Conservation (phyloP, 1,139 yeast species). For the Zygosaccharomyces sapae region DNA sequence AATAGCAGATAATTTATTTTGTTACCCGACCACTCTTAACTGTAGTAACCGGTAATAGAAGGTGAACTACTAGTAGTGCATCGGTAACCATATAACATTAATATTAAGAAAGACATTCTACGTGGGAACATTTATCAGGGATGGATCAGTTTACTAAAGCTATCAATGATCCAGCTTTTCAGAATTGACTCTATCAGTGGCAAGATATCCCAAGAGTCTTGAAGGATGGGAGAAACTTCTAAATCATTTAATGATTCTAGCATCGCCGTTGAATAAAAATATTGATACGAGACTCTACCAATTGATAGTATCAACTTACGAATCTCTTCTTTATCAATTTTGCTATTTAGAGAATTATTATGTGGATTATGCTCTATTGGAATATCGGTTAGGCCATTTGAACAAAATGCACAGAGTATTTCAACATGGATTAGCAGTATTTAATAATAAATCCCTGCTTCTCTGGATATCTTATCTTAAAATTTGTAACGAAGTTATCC, state of each 20-base stretch:
- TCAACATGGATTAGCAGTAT: constrained; percentile 45
- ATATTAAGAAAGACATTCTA: too few relatives aligned
- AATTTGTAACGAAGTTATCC: constrained; percentile 46
- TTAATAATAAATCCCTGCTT: constrained; percentile 46
- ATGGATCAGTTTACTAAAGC: constrained; percentile 25
- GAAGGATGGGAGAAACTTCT: constrained; percentile 33
- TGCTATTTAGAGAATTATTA: constrained; percentile 78
- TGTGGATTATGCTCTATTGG: constrained; percentile 68
- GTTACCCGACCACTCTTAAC: background rate
- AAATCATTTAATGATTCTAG: constrained; percentile 24
- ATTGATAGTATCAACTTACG: constrained; percentile 45
- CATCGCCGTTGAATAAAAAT: constrained; percentile 29
- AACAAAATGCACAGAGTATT: constrained; percentile 49
- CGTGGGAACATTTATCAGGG: too few relatives aligned
- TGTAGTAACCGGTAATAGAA: background rate
- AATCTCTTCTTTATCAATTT: constrained; percentile 53
- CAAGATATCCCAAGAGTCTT: constrained; percentile 28
- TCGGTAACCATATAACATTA: too few relatives aligned
- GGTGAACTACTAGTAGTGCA: too few relatives aligned
- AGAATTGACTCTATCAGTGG: constrained; percentile 22
- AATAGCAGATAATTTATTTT: background rate
- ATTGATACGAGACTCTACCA: constrained; percentile 20
- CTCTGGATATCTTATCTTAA: constrained; percentile 73
- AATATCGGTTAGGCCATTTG: constrained; percentile 56
- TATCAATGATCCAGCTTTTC: constrained; percentile 28